Base-by-base conservation (phyloP, 1,139 yeast species). In the Protomyces pachydermus region DNA sequence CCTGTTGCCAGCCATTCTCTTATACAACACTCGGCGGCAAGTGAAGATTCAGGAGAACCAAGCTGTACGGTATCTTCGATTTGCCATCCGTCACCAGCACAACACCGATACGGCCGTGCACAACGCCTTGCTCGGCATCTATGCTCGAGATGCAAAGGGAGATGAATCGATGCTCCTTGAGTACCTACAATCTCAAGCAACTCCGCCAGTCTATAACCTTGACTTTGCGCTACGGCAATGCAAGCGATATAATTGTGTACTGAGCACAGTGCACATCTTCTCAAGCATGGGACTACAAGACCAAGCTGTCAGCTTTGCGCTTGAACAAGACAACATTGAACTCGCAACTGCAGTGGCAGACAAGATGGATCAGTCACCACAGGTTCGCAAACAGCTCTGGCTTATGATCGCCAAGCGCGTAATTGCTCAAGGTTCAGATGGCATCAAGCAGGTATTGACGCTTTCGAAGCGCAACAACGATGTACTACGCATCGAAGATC, bases 171-270 rank as follows among this genome's bases (percentile, higher is more conserved):
- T 81, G 66, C 73, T 81, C n/a, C 73, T 86, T 56, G 75, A 77
- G 23, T 84, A 83, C 68, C 73, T 86, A 61, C 82, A 82, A 38
- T 63, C 65, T 23, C 71, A 70, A 60, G 71, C 69, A 32, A 64
- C 71, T 5, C 68, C 74, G 50, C 64, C 65, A 12, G 75, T 68
- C 70, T 87, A 81, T 71, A 95, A 91, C 72, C 76, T 84, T 1
- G 91, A 89, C 69, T 88, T 88, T 69, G 83, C 91, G 1, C 75
- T 93, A 54, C 78, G 98, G 64, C 75, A 91, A 50, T 88, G 96
- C 70, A 80, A 87, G 61, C 81, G 81, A 60, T 81, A 83, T 71
- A 74, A 81, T 16, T 84, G 83, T 66, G 78, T 80, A 56, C 83
- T 83, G 67, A 82, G 91, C 0, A 90, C 95, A 0, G 84, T 90